Conservation (phyloP, 148 eudicot species). For the Chenopodium formosanum region DNA sequence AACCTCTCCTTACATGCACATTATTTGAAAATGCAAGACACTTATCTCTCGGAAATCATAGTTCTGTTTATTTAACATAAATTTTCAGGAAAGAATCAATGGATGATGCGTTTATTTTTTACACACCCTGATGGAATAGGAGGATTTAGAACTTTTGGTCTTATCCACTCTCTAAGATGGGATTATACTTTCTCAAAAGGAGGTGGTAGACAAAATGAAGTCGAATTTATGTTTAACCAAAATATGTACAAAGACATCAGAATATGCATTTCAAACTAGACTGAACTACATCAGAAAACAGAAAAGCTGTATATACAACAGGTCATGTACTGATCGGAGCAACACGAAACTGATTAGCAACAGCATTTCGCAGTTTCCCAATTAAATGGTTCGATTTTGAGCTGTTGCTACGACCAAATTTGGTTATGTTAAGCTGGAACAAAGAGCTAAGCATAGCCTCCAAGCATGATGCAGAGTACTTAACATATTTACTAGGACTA, state of each 20-base stretch:
- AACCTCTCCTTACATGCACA: too few species aligned
- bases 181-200: too few species aligned
- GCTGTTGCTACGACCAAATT: constrained; percentile 35
- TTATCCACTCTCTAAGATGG: too few species aligned
- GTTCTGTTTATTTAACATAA: too few species aligned
- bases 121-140: too few species aligned
- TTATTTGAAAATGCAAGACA: too few species aligned
- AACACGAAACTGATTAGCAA: constrained; percentile 46
- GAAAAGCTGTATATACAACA: background rate
- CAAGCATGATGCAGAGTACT: constrained; percentile 49
- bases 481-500: constrained; percentile 41
- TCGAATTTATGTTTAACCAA: background rate
- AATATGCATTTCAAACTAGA: background rate
- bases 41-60: too few species aligned
- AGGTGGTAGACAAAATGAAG: background rate
- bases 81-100: too few species aligned
- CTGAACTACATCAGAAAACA: background rate
- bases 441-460: constrained; percentile 50
- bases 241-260: background rate
- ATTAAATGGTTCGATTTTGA: constrained; percentile 54
- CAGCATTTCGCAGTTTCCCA: constrained; percentile 47
- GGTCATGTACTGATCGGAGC: constrained; percentile 47
- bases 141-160: too few species aligned
- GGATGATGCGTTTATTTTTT: too few species aligned
- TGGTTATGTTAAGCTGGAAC: constrained; percentile 48